A percentile compares a stretch with the other conserved stretches of the same genome.
Conservation (phyloP, 78 protist species). For the Chrysochromulina tobinii region DNA sequence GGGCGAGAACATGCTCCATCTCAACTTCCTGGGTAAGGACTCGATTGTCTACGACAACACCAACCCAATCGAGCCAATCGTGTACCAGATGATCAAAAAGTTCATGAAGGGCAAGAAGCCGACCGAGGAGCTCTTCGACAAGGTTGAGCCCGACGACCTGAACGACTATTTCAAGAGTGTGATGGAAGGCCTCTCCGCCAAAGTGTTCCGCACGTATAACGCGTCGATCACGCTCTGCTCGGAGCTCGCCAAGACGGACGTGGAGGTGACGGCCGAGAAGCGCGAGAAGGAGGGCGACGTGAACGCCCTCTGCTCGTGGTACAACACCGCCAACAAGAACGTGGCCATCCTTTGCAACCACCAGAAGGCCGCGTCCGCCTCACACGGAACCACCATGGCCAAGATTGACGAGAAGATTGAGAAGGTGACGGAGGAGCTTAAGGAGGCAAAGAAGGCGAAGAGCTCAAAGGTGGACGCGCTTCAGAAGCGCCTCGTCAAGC, state of each 20-base stretch:
- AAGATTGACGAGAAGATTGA: slow-evolving; percentile 32
- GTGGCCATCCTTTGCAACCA: slow-evolving; percentile 99
- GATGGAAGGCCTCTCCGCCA: slow-evolving; percentile 95
- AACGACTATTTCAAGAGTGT: slow-evolving; percentile 83
- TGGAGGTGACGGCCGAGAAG: background rate
- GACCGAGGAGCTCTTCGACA: slow-evolving; percentile 68
- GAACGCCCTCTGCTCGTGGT: background rate
- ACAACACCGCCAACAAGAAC: slow-evolving; percentile 29
- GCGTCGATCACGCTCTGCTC: slow-evolving; percentile 92
- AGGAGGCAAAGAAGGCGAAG: slow-evolving; percentile 32
- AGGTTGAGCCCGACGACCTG: slow-evolving; percentile 36
- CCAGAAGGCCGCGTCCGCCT: slow-evolving; percentile 86
- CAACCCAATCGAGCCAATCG: slow-evolving; percentile 35
- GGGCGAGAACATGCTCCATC: slow-evolving; percentile 33
- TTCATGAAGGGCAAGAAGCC: slow-evolving; percentile 61
- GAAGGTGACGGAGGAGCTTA: background rate
- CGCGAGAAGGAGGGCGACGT: background rate
- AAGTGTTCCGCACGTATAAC: slow-evolving; percentile 99
- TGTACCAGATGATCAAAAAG: slow-evolving; percentile 22
- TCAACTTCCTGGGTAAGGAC: slow-evolving; percentile 99
- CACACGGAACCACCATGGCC: slow-evolving; percentile 13
- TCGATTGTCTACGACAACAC: slow-evolving; percentile 85
- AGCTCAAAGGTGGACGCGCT: background rate
- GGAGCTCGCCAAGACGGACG: background rate
- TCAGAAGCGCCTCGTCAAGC: background rate